phyloP scores from a whole-genome alignment of 2,329 filamentous ascomycete genomes.

The Pyrenophora graminea region DNA sequence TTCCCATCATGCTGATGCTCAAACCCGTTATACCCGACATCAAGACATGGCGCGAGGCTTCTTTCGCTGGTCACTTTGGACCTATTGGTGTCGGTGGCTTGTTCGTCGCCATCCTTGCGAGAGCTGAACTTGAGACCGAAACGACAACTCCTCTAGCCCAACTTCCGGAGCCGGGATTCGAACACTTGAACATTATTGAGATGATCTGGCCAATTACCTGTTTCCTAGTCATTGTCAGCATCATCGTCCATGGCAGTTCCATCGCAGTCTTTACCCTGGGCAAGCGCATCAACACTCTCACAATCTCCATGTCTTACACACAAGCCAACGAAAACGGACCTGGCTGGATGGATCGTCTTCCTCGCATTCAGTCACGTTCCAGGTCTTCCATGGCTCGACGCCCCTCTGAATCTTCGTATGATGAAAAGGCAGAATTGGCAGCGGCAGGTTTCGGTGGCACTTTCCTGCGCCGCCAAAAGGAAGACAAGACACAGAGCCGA shows the following conservation, averaged over 20 bases:
- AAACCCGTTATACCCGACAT: conserved; percentile 95
- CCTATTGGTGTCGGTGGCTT: conserved; percentile 97
- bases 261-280: conserved; percentile 96
- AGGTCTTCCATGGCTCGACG: conserved; percentile 72
- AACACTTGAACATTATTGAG: conserved; percentile 73
- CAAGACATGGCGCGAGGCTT: conserved; percentile 95
- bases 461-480: conserved; percentile 78
- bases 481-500: conserved; percentile 71
- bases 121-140: conserved; percentile 84
- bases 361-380: conserved; percentile 79
- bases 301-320: conserved; percentile 95
- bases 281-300: conserved; percentile 96
- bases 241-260: conserved; percentile 95
- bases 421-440: conserved; percentile 63
- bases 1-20: conserved; percentile 88
- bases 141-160: conserved; percentile 72
- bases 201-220: conserved; percentile 95
- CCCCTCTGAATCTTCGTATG: conserved; percentile 60
- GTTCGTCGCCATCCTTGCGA: conserved; percentile 88
- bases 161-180: conserved; percentile 56
- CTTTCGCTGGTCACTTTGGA: conserved; percentile 96
- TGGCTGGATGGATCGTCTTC: conserved; percentile 92
- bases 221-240: conserved; percentile 92
- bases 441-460: conserved; percentile 71
- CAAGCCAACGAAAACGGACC: conserved; percentile 84